These are phyloP conservation scores for Penicillium bialowiezense DNA, from an alignment of 495 filamentous ascomycete genomes.

Conservation along the genomic window DNA sequence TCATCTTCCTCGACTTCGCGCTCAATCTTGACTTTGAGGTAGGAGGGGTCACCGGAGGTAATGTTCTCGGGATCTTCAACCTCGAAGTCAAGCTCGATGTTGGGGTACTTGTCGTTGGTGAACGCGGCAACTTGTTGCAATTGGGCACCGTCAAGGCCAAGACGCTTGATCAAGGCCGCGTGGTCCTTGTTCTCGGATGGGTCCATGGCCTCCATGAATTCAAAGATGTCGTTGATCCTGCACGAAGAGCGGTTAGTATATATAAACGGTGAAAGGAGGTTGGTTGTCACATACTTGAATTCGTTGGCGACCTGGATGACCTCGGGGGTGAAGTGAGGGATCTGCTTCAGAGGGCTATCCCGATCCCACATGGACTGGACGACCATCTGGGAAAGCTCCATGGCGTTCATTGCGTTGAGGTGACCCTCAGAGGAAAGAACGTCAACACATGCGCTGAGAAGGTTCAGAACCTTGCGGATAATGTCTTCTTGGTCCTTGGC, in stretches of 20 bases:
- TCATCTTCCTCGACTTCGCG: slow-evolving; percentile 76
- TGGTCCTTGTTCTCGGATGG: slow-evolving; percentile 84
- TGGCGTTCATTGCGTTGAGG: slow-evolving; percentile 93
- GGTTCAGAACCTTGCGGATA: slow-evolving; percentile 76
- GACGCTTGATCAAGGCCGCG: slow-evolving; percentile 64
- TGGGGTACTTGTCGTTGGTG: slow-evolving; percentile 96
- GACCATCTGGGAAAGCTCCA: slow-evolving; percentile 99
- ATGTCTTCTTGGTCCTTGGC: slow-evolving; percentile 94
- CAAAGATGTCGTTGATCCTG: slow-evolving; percentile 84
- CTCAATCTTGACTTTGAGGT: slow-evolving; percentile 83
- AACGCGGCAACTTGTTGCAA: slow-evolving; percentile 86
- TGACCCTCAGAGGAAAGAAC: slow-evolving; percentile 95
- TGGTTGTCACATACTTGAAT: slow-evolving; percentile 58
- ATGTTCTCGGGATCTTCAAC: slow-evolving; percentile 78
- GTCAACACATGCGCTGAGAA: slow-evolving; percentile 90
- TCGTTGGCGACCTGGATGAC: slow-evolving; percentile 80
- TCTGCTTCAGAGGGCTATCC: slow-evolving; percentile 94
- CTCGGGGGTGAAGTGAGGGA: slow-evolving; percentile 87
- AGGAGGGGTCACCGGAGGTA: slow-evolving; percentile 73
- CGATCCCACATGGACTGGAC: slow-evolving; percentile 99
- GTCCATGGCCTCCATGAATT: slow-evolving; percentile 99
- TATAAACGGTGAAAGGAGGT: slow-evolving; percentile 20
- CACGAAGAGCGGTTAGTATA: slow-evolving; percentile 41
- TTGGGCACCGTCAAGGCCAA: slow-evolving; percentile 78
- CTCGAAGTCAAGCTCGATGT: slow-evolving; percentile 84